phyloP scores from a whole-genome alignment of 495 filamentous ascomycete genomes.

The Penicillium goetzii region DNA sequence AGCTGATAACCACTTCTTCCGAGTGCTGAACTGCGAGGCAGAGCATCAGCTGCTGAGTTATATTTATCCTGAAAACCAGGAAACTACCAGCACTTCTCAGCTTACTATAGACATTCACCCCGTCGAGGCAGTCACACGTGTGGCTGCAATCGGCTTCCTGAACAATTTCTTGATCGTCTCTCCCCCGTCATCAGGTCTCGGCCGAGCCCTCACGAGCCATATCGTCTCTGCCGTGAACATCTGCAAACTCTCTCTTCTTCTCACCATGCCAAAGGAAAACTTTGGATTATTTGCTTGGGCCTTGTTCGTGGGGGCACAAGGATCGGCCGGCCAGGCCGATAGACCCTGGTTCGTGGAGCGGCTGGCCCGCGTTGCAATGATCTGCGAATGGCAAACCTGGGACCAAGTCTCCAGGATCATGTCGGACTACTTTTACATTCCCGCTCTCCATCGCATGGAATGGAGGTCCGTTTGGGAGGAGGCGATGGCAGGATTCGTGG shows the following conservation, averaged over 20 bases:
- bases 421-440: conserved; percentile 33
- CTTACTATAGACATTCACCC: conserved; percentile 26
- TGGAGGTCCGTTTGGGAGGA: conserved; percentile 41
- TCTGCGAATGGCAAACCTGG: conserved; percentile 38
- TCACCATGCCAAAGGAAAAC: conserved; percentile 27
- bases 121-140: conserved; percentile 36
- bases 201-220: conserved; percentile 43
- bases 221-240: conserved; percentile 25
- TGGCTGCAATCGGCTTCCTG: conserved; percentile 37
- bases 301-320: conserved; percentile 40
- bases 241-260: conserved; percentile 27
- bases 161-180: conserved; percentile 42
- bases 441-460: conserved; percentile 18
- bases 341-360: conserved; percentile 37
- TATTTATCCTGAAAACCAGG: conserved; percentile 25
- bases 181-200: conserved; percentile 38
- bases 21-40: conserved; percentile 35
- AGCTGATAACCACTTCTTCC: conserved; percentile 36
- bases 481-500: conserved; percentile 30
- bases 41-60: conserved; percentile 45
- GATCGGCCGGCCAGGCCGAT: conserved; percentile 33
- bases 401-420: conserved; percentile 33
- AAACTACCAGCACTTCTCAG: neutral
- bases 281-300: conserved; percentile 36
- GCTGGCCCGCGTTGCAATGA: conserved; percentile 30